phyloP scores from a whole-genome alignment of 257 asterid species.

The Phtheirospermum japonicum region DNA sequence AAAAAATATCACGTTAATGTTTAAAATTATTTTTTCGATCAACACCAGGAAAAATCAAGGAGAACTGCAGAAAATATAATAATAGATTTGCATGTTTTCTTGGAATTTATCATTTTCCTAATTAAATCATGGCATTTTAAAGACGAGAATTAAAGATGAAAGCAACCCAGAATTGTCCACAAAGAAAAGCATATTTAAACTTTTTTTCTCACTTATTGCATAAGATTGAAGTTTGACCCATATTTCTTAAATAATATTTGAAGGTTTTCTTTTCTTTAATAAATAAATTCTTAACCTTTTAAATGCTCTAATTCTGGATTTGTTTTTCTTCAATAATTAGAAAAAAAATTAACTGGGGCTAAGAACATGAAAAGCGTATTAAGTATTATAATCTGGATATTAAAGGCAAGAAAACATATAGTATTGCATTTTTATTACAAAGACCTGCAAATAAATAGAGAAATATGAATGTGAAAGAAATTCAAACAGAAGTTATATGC shows the following conservation, averaged over 20 bases:
- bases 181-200: background rate
- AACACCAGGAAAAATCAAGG: no score
- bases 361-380: conserved; percentile 16
- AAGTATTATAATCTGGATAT: conserved; percentile 10
- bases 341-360: conserved; percentile 19
- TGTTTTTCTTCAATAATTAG: conserved; percentile 13
- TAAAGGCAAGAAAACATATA: conserved; percentile 7
- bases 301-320: conserved; percentile 10
- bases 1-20: no score
- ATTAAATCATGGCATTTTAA: background rate
- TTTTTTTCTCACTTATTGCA: background rate
- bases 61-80: background rate
- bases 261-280: background rate
- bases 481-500: conserved; percentile 16
- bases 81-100: background rate
- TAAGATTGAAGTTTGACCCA: background rate
- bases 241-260: background rate
- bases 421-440: conserved; percentile 22
- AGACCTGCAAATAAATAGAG: conserved; percentile 5
- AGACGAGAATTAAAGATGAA: background rate
- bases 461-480: conserved; percentile 16
- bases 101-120: background rate
- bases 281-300: background rate
- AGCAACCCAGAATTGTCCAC: background rate
- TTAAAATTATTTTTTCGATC: no score